phyloP scores from a whole-genome alignment of 2,329 filamentous ascomycete species.

The Nothopassalora personata region DNA sequence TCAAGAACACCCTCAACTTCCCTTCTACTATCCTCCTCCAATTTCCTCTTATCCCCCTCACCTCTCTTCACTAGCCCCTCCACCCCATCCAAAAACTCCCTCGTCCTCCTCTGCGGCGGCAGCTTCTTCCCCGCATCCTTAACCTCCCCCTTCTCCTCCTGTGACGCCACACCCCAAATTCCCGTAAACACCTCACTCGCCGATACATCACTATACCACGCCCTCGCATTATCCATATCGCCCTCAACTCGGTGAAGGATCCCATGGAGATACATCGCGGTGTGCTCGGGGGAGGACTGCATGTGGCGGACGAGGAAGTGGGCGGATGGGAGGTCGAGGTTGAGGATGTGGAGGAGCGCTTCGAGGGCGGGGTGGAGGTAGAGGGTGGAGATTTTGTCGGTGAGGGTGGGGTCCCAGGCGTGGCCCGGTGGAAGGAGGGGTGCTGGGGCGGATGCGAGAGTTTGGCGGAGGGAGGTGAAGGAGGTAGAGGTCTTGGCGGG shows the following conservation, averaged over 20 bases:
- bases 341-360: constrained; percentile 48
- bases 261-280: constrained; percentile 49
- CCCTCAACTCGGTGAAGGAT: constrained; percentile 50
- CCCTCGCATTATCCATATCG: constrained; percentile 45
- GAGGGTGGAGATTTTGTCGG: constrained; percentile 28
- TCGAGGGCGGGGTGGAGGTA: constrained; percentile 46
- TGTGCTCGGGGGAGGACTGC: constrained; percentile 44
- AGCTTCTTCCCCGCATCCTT: constrained; percentile 31
- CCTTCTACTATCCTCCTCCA: constrained; percentile 33
- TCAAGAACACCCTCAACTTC: constrained; percentile 41
- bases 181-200: constrained; percentile 32
- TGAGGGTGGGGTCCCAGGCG: constrained; percentile 22
- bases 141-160: constrained; percentile 23
- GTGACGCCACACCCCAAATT: constrained; percentile 32
- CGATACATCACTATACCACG: constrained; percentile 46
- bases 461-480: constrained; percentile 29
- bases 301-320: constrained; percentile 52
- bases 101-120: constrained; percentile 7
- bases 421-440: constrained; percentile 24
- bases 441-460: constrained; percentile 26
- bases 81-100: constrained; percentile 11
- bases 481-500: constrained; percentile 7
- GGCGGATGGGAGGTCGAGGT: constrained; percentile 46
- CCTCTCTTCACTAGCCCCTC: constrained; percentile 6
- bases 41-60: constrained; percentile 25